Conservation (phyloP, 352 stramenopile species). For the Phytophthora fragariaefolia region DNA sequence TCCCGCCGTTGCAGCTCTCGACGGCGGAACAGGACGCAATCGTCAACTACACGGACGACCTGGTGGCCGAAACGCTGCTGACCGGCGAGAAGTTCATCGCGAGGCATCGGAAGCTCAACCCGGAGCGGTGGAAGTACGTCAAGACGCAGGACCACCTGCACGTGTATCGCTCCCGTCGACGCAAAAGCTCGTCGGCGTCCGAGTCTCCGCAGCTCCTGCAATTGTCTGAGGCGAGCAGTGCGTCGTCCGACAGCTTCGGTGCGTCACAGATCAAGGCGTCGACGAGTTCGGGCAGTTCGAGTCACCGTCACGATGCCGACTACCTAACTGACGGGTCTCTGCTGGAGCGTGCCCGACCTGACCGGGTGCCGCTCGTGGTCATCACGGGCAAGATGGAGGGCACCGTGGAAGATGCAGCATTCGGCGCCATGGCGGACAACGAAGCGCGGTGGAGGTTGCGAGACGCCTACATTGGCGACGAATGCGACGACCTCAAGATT, state of each 20-base stretch:
- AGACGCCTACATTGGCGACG: constrained; percentile 44
- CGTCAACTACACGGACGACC: constrained; percentile 39
- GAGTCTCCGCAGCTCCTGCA: constrained; percentile 21
- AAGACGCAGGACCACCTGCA: constrained; percentile 41
- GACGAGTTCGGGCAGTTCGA: constrained; percentile 12
- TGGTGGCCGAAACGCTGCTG: constrained; percentile 39
- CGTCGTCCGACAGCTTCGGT: constrained; percentile 15
- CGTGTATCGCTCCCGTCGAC: constrained; percentile 41
- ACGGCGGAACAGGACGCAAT: constrained; percentile 29
- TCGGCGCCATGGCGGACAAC: constrained; percentile 42
- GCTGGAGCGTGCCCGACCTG: constrained; percentile 29
- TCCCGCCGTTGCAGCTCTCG: constrained; percentile 34
- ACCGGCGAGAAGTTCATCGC: constrained; percentile 41
- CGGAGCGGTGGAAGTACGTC: constrained; percentile 41
- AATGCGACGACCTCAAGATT: constrained; percentile 44
- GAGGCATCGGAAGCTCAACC: constrained; percentile 38
- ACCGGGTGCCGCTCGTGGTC: constrained; percentile 31
- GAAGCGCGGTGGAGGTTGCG: constrained; percentile 39
- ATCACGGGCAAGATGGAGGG: constrained; percentile 47
- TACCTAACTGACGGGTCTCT: constrained; percentile 46
- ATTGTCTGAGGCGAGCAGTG: constrained; percentile 23
- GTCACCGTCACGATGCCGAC: constrained; percentile 29
- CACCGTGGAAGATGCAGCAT: constrained; percentile 43
- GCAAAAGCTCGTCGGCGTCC: constrained; percentile 22
- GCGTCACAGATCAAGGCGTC: constrained; percentile 27